Evolutionary conservation across 176 grass and related monocot genomes (phyloP).

Genomic region (Aegilops umbellulata): DNA sequence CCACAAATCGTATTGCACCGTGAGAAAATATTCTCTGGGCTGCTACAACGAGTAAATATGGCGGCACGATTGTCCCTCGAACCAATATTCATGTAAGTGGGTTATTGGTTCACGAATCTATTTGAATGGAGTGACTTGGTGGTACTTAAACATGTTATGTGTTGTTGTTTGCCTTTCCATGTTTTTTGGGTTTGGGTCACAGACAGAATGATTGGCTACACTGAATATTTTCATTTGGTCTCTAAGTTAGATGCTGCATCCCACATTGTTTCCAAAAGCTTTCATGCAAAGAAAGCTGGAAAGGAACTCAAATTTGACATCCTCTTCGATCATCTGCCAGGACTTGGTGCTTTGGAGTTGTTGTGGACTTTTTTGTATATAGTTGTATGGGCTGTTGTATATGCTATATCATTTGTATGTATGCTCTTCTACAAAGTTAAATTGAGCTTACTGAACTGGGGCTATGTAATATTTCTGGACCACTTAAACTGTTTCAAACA

Average conservation of each 20-base stretch:
- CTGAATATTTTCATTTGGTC: neutral
- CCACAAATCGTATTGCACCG: constrained; percentile 88
- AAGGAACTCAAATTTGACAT: constrained; percentile 9
- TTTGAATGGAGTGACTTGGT: constrained; percentile 15
- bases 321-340: constrained; percentile 2
- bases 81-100: constrained; percentile 83
- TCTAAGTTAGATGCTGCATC: neutral
- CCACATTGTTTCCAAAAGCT: constrained; percentile 7
- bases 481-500: neutral
- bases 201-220: neutral
- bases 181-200: neutral
- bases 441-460: constrained; percentile 10
- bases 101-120: constrained; percentile 7
- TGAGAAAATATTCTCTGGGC: constrained; percentile 70
- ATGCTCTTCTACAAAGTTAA: neutral
- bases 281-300: neutral
- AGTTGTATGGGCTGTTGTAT: constrained; percentile 12
- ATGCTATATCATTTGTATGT: neutral
- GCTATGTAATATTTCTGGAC: constrained; percentile 10
- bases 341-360: neutral
- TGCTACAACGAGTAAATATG: constrained; percentile 73
- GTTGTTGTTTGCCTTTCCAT: constrained; percentile 20
- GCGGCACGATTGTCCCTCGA: constrained; percentile 72
- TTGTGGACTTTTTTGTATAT: neutral
- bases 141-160: constrained; percentile 16